These are phyloP conservation scores for Podospora didyma DNA, from an alignment of 495 filamentous ascomycete genomes.

Conservation along the genomic window DNA sequence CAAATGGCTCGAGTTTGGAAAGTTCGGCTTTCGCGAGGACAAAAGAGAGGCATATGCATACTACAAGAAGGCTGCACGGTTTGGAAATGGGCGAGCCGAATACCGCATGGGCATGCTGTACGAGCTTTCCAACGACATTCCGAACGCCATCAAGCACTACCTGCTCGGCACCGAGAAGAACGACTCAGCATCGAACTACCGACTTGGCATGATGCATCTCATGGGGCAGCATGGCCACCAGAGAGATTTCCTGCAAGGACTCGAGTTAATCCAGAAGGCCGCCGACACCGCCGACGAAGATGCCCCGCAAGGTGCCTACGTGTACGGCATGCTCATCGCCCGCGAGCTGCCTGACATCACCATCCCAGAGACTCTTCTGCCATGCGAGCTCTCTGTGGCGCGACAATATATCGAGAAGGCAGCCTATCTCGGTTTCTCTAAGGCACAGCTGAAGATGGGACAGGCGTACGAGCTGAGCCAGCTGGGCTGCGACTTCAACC, in stretches of 20 bases:
- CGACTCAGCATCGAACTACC: conserved; percentile 93
- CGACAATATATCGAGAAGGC: conserved; percentile 92
- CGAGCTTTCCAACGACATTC: conserved; percentile 84
- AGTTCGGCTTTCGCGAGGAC: conserved; percentile 82
- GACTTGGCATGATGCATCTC: conserved; percentile 95
- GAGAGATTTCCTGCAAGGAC: conserved; percentile 72
- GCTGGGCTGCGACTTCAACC: conserved; percentile 92
- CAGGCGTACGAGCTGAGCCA: conserved; percentile 92
- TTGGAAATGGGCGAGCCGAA: conserved; percentile 88
- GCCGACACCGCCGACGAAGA: conserved; percentile 93
- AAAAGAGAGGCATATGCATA: conserved; percentile 89
- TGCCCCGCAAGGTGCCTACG: conserved; percentile 93
- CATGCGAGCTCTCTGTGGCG: conserved; percentile 69
- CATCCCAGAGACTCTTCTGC: conserved; percentile 66
- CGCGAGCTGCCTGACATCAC: conserved; percentile 84
- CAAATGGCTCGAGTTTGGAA: conserved; percentile 98
- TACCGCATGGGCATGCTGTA: conserved; percentile 99
- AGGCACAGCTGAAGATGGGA: conserved; percentile 97
- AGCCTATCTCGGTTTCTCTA: conserved; percentile 92
- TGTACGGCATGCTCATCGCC: conserved; percentile 92
- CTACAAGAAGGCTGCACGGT: conserved; percentile 81
- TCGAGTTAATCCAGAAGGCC: conserved; percentile 76
- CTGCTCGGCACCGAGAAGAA: conserved; percentile 66
- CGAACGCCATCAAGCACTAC: conserved; percentile 89
- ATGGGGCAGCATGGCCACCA: conserved; percentile 86